phyloP scores from a whole-genome alignment of 2,329 filamentous ascomycete species.

The Fusarium sororula region DNA sequence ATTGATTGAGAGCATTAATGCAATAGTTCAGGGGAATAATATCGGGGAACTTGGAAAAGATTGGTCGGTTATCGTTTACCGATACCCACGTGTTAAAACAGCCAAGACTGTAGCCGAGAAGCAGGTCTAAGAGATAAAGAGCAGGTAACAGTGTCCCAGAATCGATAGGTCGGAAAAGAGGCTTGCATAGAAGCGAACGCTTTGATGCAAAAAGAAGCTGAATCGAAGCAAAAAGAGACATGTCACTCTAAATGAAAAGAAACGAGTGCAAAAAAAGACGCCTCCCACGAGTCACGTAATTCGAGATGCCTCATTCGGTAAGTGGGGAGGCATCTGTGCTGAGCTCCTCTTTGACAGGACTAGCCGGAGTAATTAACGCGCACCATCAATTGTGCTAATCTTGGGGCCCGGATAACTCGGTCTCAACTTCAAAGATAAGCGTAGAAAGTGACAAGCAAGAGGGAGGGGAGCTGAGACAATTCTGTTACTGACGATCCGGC shows the following conservation, averaged over 20 bases:
- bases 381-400: background rate
- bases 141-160: background rate
- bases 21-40: slow-evolving; percentile 8
- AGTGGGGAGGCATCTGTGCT: slow-evolving; percentile 1
- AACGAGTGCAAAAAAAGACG: background rate
- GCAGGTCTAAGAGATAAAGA: background rate
- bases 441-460: background rate
- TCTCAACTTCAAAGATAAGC: background rate
- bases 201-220: background rate
- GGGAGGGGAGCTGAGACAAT: background rate
- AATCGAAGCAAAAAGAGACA: background rate
- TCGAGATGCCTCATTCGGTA: slow-evolving; percentile 1
- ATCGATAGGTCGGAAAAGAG: background rate
- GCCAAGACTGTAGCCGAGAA: background rate
- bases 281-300: background rate
- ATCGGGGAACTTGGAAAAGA: background rate
- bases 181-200: slow-evolving; percentile 12
- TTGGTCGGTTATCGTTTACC: background rate
- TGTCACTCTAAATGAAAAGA: background rate
- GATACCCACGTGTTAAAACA: background rate
- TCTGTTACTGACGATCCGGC: background rate
- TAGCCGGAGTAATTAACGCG: background rate
- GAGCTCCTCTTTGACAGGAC: background rate
- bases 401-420: background rate
- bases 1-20: background rate